Evolutionary conservation across 495 filamentous ascomycete species (phyloP).

Genomic region (Xylaria flabelliformis): DNA sequence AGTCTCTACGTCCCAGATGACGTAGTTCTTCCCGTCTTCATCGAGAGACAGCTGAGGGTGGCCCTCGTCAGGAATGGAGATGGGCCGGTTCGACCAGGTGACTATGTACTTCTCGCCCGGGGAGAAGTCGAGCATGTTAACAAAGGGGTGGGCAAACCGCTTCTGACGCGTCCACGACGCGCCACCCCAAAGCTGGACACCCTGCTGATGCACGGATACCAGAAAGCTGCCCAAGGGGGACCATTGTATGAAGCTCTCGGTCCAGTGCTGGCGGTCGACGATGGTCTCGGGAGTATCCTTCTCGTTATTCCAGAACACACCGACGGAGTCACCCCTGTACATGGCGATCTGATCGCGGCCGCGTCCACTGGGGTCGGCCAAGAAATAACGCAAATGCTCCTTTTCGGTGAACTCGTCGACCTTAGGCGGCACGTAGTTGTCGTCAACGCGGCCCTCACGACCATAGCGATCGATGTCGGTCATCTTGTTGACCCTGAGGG

Average conservation of each 20-base stretch:
- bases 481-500: constrained; percentile 92
- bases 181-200: constrained; percentile 96
- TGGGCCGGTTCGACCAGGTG: constrained; percentile 93
- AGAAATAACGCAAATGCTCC: constrained; percentile 93
- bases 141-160: constrained; percentile 91
- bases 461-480: constrained; percentile 97
- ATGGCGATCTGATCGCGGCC: constrained; percentile 94
- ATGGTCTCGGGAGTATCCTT: constrained; percentile 85
- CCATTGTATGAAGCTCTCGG: constrained; percentile 97
- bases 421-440: constrained; percentile 80
- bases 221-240: constrained; percentile 93
- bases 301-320: constrained; percentile 98
- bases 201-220: constrained; percentile 91
- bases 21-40: constrained; percentile 98
- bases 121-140: constrained; percentile 95
- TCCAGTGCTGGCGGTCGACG: constrained; percentile 93
- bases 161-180: constrained; percentile 85
- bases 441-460: constrained; percentile 88
- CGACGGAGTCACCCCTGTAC: constrained; percentile 86
- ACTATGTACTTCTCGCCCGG: constrained; percentile 91
- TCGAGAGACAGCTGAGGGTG: constrained; percentile 81
- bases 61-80: constrained; percentile 84
- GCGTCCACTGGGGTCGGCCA: constrained; percentile 82
- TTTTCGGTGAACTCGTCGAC: constrained; percentile 84
- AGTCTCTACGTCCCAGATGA: constrained; percentile 96